Percentiles rank a stretch among this genome's conserved stretches.
Evolutionary conservation across 805 yeast genomes (phyloP).

Genomic region (Ogataea pignaliae): DNA sequence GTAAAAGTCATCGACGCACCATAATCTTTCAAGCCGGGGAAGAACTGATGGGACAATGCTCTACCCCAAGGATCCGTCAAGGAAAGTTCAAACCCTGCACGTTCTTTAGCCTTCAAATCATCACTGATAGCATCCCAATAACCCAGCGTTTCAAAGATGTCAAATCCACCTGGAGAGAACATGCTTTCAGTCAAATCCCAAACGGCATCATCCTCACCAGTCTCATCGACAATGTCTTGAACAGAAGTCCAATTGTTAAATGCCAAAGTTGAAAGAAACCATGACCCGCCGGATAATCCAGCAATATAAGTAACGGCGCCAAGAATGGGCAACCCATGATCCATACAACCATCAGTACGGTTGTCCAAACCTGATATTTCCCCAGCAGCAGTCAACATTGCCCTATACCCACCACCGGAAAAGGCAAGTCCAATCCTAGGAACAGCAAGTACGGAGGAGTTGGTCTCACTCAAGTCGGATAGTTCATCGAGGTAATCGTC

Average conservation of each 20-base stretch:
- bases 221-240: slow-evolving; percentile 46
- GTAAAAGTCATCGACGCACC: slow-evolving; percentile 61
- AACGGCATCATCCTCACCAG: slow-evolving; percentile 38
- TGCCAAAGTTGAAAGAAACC: slow-evolving; percentile 69
- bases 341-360: slow-evolving; percentile 51
- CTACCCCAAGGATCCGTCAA: slow-evolving; percentile 81
- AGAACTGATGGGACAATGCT: slow-evolving; percentile 66
- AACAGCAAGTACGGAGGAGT: slow-evolving; percentile 32
- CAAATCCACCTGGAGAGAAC: slow-evolving; percentile 57
- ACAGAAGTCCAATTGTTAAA: slow-evolving; percentile 72
- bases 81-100: slow-evolving; percentile 66
- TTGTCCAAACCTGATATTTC: slow-evolving; percentile 74
- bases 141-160: slow-evolving; percentile 45
- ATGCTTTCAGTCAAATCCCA: slow-evolving; percentile 70
- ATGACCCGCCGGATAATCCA: slow-evolving; percentile 82
- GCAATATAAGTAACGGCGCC: slow-evolving; percentile 67
- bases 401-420: slow-evolving; percentile 89
- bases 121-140: slow-evolving; percentile 51
- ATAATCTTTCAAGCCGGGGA: slow-evolving; percentile 54
- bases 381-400: slow-evolving; percentile 85
- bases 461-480: slow-evolving; percentile 9
- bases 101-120: slow-evolving; percentile 46
- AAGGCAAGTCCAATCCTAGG: slow-evolving; percentile 55
- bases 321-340: slow-evolving; percentile 65
- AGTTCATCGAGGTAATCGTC: slow-evolving; percentile 35